Evolutionary conservation across 2,329 filamentous ascomycete genomes (phyloP), one percentile per base, ranked within the genome.

Genomic region (Cladophialophora chaetospira): DNA sequence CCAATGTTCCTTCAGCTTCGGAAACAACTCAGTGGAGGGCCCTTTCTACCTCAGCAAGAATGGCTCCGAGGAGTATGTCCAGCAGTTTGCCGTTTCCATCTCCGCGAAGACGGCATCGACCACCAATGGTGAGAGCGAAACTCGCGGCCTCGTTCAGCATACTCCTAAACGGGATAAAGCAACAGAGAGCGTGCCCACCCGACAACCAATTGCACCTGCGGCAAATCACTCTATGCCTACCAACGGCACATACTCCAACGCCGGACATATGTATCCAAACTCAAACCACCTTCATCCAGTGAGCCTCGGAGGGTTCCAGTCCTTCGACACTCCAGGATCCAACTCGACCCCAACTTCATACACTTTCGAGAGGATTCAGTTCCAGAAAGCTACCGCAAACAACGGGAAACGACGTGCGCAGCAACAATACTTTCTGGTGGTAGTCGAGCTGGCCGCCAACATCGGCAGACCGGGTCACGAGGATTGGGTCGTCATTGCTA

Each of bases 331-430:
- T 69, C 70, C 9, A 11, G 38, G 40, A 11, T 38, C 51, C 10
- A 63, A 62, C 43, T 49, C 58, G 9, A 48, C 57, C 43, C 75
- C 75, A 1, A 73, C 71, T 5, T 77, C 78, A n/a, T 82, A 86
- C 56, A 82, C 79, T 0, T 97, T 95, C 69, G 91, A 96, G 69
- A 86, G 92, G 9, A 94, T 96, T 49, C 91, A 96, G 67, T 97
- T 96, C 81, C 95, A 96, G 71, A 89, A 90, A 63, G 91, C 92
- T 1, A 96, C 91, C 0, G 90, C 91, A 21, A 97, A 96, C 75
- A 97, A 97, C 65, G 91, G 91, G 44, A 96, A 96, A 72, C 82
- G 92, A 64, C 81, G 92, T 55, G 91, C 91, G 1, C 90, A 91
- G 15, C 91, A 97, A 69, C 92, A 96, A 66, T 96, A 91, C 71